Evolutionary conservation across 805 yeast genomes (phyloP).

Genomic region (Sugiyamaella valdiviana): DNA sequence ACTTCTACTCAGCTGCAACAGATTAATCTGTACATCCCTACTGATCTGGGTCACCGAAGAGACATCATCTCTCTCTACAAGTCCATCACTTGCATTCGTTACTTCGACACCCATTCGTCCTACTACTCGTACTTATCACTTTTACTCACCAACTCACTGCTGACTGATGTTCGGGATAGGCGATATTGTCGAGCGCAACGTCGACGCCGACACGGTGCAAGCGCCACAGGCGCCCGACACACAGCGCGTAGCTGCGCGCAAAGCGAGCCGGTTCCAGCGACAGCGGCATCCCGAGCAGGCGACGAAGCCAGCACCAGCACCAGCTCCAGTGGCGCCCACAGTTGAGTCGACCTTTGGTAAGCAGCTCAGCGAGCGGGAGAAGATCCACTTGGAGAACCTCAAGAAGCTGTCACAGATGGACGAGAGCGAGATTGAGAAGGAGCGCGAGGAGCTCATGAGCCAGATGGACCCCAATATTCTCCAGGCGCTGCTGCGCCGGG

Average conservation of each 20-base stretch:
- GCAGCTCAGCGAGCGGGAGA: slow-evolving; percentile 54
- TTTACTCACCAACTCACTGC: too few relatives aligned
- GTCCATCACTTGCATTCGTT: too few relatives aligned
- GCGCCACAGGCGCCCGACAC: slow-evolving; percentile 11
- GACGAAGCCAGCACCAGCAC: slow-evolving; percentile 3
- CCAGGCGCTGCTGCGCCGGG: slow-evolving; percentile 36
- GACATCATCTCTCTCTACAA: too few relatives aligned
- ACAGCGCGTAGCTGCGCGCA: neutral
- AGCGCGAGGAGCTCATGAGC: slow-evolving; percentile 60
- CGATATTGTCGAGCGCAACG: slow-evolving; percentile 54
- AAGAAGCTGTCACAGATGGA: slow-evolving; percentile 56
- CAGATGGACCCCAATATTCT: slow-evolving; percentile 64
- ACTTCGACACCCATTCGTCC: too few relatives aligned
- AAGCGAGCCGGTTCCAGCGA: slow-evolving; percentile 2
- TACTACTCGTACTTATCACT: too few relatives aligned
- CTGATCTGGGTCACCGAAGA: too few relatives aligned
- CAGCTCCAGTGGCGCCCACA: slow-evolving; percentile 3
- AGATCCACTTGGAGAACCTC: slow-evolving; percentile 71
- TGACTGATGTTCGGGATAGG: slow-evolving; percentile 69
- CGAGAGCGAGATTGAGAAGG: slow-evolving; percentile 55
- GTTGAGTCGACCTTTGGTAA: slow-evolving; percentile 6
- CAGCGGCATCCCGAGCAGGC: neutral
- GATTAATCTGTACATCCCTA: too few relatives aligned
- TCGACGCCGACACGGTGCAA: slow-evolving; percentile 6
- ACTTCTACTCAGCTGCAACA: too few relatives aligned